These are phyloP conservation scores for Penstemon eatonii DNA, from an alignment of 257 asterid genomes.

Conservation along the genomic window DNA sequence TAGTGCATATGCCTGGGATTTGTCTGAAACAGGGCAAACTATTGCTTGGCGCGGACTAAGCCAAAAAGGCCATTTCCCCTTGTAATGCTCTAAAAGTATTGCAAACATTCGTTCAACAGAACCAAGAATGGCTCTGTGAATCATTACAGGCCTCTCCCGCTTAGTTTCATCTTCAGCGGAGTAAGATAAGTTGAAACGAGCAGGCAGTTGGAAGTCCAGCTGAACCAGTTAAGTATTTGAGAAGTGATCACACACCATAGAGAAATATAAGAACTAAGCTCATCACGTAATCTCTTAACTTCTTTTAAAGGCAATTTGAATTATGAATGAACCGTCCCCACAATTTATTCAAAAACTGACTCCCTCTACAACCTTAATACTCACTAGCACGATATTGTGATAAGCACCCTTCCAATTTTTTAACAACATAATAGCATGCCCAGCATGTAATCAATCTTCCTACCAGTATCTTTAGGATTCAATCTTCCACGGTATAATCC, in stretches of 20 bases:
- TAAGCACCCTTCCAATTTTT: not conserved
- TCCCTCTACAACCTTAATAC: not conserved
- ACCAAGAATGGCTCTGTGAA: slow-evolving; percentile 94
- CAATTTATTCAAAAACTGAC: slow-evolving; percentile 5
- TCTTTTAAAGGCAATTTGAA: not conserved
- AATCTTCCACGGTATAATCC: slow-evolving; percentile 6
- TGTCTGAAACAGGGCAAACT: slow-evolving; percentile 96
- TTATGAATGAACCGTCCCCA: slow-evolving; percentile 1
- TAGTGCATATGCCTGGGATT: slow-evolving; percentile 74
- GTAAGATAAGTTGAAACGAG: slow-evolving; percentile 84
- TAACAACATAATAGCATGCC: not conserved
- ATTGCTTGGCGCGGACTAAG: slow-evolving; percentile 98
- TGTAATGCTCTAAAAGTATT: slow-evolving; percentile 88
- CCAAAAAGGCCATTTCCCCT: slow-evolving; percentile 99
- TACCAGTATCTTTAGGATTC: not conserved
- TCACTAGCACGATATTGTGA: not conserved
- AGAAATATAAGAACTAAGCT: slow-evolving; percentile 11
- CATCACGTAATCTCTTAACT: slow-evolving; percentile 1
- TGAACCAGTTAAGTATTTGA: slow-evolving; percentile 46
- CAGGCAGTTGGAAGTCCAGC: slow-evolving; percentile 98
- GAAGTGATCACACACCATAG: slow-evolving; percentile 15
- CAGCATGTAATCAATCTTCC: slow-evolving; percentile 5
- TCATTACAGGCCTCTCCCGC: slow-evolving; percentile 97
- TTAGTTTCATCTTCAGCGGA: slow-evolving; percentile 93
- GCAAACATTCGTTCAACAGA: slow-evolving; percentile 98